These are phyloP conservation scores for Fomitopsis betulina DNA, from an alignment of 1,284 basidiomycete genomes.

Conservation along the genomic window DNA sequence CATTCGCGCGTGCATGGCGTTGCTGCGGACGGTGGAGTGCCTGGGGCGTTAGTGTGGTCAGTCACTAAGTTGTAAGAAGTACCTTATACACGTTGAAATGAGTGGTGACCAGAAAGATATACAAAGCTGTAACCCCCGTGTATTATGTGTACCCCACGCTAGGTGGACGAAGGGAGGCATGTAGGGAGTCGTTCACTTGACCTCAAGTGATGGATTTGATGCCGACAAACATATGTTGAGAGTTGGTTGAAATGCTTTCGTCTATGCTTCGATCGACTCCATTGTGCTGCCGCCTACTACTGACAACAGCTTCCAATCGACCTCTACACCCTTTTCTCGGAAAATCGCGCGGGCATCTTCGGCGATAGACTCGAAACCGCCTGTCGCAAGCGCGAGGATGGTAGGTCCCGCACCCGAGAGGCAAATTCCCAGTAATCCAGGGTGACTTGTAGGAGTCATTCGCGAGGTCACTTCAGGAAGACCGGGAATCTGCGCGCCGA, in stretches of 20 bases:
- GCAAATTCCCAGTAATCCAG: conserved; percentile 94
- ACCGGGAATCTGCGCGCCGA: conserved; percentile 80
- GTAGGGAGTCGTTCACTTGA: no score
- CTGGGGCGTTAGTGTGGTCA: conserved; percentile 1
- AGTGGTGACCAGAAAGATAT: no score
- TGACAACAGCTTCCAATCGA: conserved; percentile 77
- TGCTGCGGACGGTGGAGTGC: background rate
- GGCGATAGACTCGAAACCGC: conserved; percentile 80
- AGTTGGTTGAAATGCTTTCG: background rate
- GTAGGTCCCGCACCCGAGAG: conserved; percentile 98
- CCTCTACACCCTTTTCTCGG: conserved; percentile 65
- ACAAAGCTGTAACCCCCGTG: no score
- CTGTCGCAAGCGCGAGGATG: conserved; percentile 92
- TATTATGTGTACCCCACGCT: no score
- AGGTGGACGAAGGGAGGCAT: no score
- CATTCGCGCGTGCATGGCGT: background rate
- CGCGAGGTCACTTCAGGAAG: conserved; percentile 85
- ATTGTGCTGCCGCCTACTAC: conserved; percentile 52
- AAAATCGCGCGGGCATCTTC: conserved; percentile 79
- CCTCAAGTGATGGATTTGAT: background rate
- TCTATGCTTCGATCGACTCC: conserved; percentile 10
- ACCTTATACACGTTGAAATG: no score
- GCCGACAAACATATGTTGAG: background rate
- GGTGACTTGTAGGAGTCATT: conserved; percentile 86
- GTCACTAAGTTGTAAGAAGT: conserved; percentile 6